Conservation (phyloP, 1,139 yeast genomes). For the Taphrina communis region DNA sequence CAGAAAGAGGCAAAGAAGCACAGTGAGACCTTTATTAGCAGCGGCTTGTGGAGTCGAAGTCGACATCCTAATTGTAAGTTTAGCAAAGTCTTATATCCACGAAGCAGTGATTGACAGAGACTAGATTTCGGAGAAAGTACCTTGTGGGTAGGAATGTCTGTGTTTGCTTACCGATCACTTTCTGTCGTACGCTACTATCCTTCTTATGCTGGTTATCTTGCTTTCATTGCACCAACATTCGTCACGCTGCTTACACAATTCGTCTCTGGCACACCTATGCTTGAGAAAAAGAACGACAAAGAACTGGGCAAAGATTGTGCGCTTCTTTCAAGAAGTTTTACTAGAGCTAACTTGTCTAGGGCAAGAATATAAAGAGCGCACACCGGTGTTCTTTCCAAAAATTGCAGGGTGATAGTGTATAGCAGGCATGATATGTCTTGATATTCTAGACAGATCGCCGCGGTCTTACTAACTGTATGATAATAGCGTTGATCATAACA, state of each 20-base stretch:
- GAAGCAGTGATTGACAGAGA: neutral
- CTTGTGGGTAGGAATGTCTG: slow-evolving; percentile 33
- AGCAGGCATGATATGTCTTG: too few relatives aligned
- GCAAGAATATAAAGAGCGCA: slow-evolving; percentile 16
- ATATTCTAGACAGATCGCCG: too few relatives aligned
- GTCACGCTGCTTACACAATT: slow-evolving; percentile 33
- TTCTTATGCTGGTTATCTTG: slow-evolving; percentile 31
- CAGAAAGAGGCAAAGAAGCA: slow-evolving; percentile 37
- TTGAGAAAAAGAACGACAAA: slow-evolving; percentile 36
- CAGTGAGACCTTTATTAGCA: slow-evolving; percentile 26
- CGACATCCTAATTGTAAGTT: slow-evolving; percentile 37
- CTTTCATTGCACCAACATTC: slow-evolving; percentile 29
- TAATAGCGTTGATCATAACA: too few relatives aligned
- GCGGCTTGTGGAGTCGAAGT: slow-evolving; percentile 29
- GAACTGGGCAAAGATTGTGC: slow-evolving; percentile 26
- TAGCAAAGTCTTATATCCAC: neutral
- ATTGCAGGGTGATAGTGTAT: neutral
- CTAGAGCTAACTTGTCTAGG: neutral
- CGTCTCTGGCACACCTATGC: slow-evolving; percentile 40
- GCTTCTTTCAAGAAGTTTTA: neutral
- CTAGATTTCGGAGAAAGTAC: slow-evolving; percentile 39
- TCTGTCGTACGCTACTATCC: slow-evolving; percentile 22
- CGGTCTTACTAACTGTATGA: too few relatives aligned
- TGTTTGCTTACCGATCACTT: slow-evolving; percentile 28
- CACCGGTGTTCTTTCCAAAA: slow-evolving; percentile 25